Evolutionary conservation across 2,329 filamentous ascomycete species (phyloP), one percentile per base, ranked within the genome.

Genomic region (Neofusicoccum laricinum): DNA sequence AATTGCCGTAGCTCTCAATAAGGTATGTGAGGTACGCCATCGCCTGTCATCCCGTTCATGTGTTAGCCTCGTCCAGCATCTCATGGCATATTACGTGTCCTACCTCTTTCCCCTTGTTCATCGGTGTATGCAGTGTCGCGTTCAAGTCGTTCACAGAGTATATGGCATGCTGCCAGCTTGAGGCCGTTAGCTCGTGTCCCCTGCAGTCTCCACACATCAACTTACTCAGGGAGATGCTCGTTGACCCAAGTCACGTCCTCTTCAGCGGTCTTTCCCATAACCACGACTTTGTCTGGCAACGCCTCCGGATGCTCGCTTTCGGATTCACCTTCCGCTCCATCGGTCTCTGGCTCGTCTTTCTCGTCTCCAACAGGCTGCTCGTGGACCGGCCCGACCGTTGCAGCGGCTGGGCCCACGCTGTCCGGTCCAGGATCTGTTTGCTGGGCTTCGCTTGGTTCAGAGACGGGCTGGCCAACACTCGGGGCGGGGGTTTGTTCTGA

Each of bases 1-100:
- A 67, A 15, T 67, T 65, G 19, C 67, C 57, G 61, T 72, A 72
- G 55, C 72, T 69, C 3, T 69, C 67, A 45, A 73, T 68, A 7
- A 73, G 63, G 66, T 71, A 73, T 6, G 50, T 58, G 8, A 73
- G 66, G 36, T 72, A 72, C n/a, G 68, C 70, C 43, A 66, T 67
- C 8, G 69, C 70, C 51, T 64, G 7, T 4, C 14, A 8, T 38
- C 36, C 36, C 3, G 6, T 14, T 11, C 15, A 6, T 2, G 4
- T n/a, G 14, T 63, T 19, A 53, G 59, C n/a, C 36, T n/a, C 17
- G 17, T 36, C 3, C 10, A 32, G 8, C 2, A 3, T 14, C 2
- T 10, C 12, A 19, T 43, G 19, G 11, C 11, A 25, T 12, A 17
- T 34, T 3, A 10, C 17, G n/a, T 7, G 12, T 21, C 48, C 12